A percentile compares a stretch with the other conserved stretches of the same genome.
Conservation (phyloP, 345 rosid genomes). For the Heritiera fomes region DNA sequence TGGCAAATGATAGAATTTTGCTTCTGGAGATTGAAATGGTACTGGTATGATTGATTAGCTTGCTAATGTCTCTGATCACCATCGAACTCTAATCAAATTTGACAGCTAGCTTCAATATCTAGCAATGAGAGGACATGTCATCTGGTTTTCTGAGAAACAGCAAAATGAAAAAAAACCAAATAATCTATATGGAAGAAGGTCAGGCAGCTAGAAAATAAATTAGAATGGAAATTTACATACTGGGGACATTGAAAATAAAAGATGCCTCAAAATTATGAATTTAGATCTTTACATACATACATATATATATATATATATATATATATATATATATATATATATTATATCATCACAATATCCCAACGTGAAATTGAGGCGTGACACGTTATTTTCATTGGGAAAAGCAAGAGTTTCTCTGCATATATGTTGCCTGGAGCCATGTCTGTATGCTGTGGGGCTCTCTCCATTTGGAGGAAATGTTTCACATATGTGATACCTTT, state of each 20-base stretch:
- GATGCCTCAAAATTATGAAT: no score
- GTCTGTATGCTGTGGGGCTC: slow-evolving; percentile 14
- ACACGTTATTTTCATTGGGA: no score
- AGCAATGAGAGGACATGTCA: neutral
- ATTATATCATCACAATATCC: no score
- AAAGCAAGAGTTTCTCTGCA: neutral
- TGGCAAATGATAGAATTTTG: neutral
- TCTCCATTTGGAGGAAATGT: no score
- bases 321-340: no score
- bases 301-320: no score
- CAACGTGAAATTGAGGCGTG: no score
- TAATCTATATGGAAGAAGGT: neutral
- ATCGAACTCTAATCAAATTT: neutral
- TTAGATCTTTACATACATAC: no score
- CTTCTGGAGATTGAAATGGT: neutral
- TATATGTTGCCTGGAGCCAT: slow-evolving; percentile 13
- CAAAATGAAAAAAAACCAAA: neutral
- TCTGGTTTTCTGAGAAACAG: slow-evolving; percentile 8
- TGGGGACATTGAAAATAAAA: neutral
- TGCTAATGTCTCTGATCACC: neutral
- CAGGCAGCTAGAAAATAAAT: neutral
- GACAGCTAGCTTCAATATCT: neutral
- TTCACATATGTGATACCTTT: neutral
- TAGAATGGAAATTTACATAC: neutral
- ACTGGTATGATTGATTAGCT: neutral